These are phyloP conservation scores for Cladosporium sp. DNA, from an alignment of 2,329 filamentous ascomycete genomes.

Conservation along the genomic window DNA sequence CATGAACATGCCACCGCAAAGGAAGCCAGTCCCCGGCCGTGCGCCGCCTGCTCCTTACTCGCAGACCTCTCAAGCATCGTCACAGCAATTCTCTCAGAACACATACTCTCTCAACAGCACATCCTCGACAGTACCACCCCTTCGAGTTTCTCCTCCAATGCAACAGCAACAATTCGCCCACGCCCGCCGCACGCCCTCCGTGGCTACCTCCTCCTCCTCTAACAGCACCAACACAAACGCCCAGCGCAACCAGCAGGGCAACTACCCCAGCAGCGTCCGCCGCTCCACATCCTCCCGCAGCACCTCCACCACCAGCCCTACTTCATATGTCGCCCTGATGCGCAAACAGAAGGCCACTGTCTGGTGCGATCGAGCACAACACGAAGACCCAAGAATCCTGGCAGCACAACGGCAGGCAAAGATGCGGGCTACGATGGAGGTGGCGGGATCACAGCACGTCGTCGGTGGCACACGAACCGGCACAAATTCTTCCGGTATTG, in stretches of 20 bases:
- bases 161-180: slow-evolving; percentile 3
- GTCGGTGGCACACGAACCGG: slow-evolving; percentile 23
- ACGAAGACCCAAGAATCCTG: slow-evolving; percentile 77
- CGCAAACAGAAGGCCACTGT: slow-evolving; percentile 96
- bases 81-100: slow-evolving; percentile 1
- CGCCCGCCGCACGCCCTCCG: slow-evolving; percentile 56
- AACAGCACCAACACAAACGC: slow-evolving; percentile 45
- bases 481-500: slow-evolving; percentile 32
- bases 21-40: slow-evolving; percentile 9
- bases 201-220: slow-evolving; percentile 64
- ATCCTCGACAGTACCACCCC: slow-evolving; percentile 1
- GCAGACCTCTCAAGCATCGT: neutral
- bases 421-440: slow-evolving; percentile 75
- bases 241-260: slow-evolving; percentile 34
- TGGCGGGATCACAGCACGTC: slow-evolving; percentile 54
- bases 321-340: slow-evolving; percentile 92
- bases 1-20: slow-evolving; percentile 9
- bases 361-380: slow-evolving; percentile 92
- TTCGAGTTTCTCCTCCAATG: slow-evolving; percentile 8
- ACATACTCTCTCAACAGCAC: neutral
- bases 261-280: slow-evolving; percentile 35
- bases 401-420: slow-evolving; percentile 84
- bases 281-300: slow-evolving; percentile 79
- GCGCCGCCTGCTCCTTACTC: slow-evolving; percentile 6
- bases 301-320: slow-evolving; percentile 48